Evolutionary conservation across 1,139 yeast genomes (phyloP).

Genomic region (Hansenula lynferdii): DNA sequence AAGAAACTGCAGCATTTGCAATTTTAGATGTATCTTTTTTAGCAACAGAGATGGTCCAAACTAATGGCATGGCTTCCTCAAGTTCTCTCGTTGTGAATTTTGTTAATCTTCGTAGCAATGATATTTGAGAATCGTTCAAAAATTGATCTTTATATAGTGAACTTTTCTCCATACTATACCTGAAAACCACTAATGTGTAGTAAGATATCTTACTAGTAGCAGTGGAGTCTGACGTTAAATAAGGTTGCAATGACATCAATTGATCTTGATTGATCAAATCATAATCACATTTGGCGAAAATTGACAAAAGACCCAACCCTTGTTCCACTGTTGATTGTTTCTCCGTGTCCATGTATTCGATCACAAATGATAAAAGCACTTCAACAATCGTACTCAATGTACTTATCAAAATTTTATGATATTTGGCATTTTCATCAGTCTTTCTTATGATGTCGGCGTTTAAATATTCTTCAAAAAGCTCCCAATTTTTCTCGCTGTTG

Average conservation of each 20-base stretch:
- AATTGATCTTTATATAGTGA: conserved; percentile 47
- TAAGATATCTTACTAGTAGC: conserved; percentile 36
- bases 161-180: conserved; percentile 39
- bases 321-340: conserved; percentile 25
- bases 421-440: conserved; percentile 20
- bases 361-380: conserved; percentile 23
- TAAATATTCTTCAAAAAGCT: conserved; percentile 40
- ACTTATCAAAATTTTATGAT: conserved; percentile 17
- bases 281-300: conserved; percentile 46
- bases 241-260: conserved; percentile 56
- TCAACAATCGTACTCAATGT: conserved; percentile 23
- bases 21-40: conserved; percentile 43
- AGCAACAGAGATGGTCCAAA: conserved; percentile 49
- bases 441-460: conserved; percentile 34
- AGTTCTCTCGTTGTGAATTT: conserved; percentile 54
- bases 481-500: conserved; percentile 32
- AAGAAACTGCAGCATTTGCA: conserved; percentile 57
- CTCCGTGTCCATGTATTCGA: conserved; percentile 25
- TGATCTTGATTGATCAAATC: conserved; percentile 58
- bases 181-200: conserved; percentile 50
- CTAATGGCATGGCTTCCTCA: conserved; percentile 64
- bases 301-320: conserved; percentile 44
- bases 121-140: conserved; percentile 43
- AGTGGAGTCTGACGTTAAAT: conserved; percentile 42
- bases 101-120: conserved; percentile 50